Evolutionary conservation across 257 asterid genomes (phyloP), one percentile per base, ranked within the genome.

Genomic region (Fraxinus americana): DNA sequence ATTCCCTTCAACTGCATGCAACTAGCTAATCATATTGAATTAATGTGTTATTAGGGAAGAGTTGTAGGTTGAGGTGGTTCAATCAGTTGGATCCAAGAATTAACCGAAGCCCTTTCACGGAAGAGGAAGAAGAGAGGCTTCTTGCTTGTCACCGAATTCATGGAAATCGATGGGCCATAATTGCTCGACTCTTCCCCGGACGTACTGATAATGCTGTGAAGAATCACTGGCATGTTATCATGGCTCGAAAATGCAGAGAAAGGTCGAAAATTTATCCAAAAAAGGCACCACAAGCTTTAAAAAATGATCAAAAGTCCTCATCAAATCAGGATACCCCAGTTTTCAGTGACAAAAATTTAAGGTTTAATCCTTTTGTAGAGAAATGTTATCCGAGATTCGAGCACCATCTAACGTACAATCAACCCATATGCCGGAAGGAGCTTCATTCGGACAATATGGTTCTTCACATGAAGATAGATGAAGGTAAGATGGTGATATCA

Each of bases 181-280:
- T 94, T 57, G 97, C 98, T 0, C 73, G 97, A 50, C 89, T 86
- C 25, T 94, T 94, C 63, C 98, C 97, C 0, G 97, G 98, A 0
- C 92, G 98, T 7, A 94, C 98, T 2, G 98, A 94, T 68, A 94
- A 94, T 19, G 98, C 98, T 1, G 97, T 94, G 13, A 94, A 94
- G 87, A 94, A 94, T 75, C 98, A 94, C n/a, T 94, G 98, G 98
- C 98, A 94, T 43, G 98, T 94, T 1, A 91, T 93, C 65, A 91
- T 90, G 98, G 97, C 98, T 3, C 65, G 98, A 65, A 88, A 89
- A 81, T 86, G 91, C 73, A 72, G 98, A 52, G 92, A 91, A 59
- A 87, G 89, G 41, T 89, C 93, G 0, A 92, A 88, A 61, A 75
- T 89, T 0, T 76, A 83, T 54, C 86, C 90, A 0, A 86, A 86